These are phyloP conservation scores for Ceratocystis diversiconidia DNA, from an alignment of 2,329 filamentous ascomycete genomes.

Conservation along the genomic window DNA sequence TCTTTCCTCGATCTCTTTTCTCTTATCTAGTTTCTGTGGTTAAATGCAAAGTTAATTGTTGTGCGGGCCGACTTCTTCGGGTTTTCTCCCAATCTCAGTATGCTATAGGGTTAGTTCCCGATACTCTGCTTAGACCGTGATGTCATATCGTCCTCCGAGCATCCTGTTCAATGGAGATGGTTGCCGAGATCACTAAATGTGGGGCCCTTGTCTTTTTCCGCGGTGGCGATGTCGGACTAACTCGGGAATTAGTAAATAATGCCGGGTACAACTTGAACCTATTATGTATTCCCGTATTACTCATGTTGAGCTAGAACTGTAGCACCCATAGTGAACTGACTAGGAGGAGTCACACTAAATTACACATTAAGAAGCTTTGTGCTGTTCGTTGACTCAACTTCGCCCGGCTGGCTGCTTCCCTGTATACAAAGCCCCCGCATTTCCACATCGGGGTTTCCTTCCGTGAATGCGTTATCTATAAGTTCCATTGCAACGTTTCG, in stretches of 20 bases:
- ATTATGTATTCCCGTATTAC: too few relatives aligned
- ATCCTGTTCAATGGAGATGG: neutral
- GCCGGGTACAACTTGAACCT: neutral
- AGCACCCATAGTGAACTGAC: too few relatives aligned
- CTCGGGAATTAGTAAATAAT: neutral
- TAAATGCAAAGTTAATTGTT: neutral
- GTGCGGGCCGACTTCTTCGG: neutral
- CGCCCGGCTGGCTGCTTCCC: too few relatives aligned
- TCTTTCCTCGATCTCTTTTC: neutral
- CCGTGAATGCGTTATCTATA: too few relatives aligned
- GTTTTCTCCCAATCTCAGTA: neutral
- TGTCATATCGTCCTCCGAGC: neutral
- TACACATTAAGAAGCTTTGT: too few relatives aligned
- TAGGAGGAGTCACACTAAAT: too few relatives aligned
- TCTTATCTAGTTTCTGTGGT: constrained; percentile 7
- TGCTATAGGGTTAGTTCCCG: neutral
- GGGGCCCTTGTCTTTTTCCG: neutral
- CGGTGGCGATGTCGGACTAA: constrained; percentile 1
- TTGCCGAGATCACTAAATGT: neutral
- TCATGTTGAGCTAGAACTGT: neutral
- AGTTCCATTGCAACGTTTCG: too few relatives aligned
- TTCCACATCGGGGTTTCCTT: too few relatives aligned
- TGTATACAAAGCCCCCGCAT: too few relatives aligned
- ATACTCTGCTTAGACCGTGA: neutral
- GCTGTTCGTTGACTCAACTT: too few relatives aligned